Base-by-base conservation (phyloP, 2,329 filamentous ascomycete genomes). In the Colletotrichum liaoningense region DNA sequence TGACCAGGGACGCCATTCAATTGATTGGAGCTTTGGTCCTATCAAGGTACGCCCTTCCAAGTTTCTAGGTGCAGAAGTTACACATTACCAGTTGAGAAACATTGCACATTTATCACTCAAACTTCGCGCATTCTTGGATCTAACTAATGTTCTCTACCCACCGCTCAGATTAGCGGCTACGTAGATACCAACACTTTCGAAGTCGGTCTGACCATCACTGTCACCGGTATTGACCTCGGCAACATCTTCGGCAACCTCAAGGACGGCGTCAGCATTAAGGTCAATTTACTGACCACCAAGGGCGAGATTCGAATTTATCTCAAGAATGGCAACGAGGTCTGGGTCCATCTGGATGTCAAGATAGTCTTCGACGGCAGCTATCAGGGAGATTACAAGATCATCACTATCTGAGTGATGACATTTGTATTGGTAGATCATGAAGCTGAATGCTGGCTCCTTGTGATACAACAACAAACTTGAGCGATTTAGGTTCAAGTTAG, bases 241-340 rank as follows among this genome's bases (percentile, higher is more conserved):
- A 66, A 54, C 69, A 62, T 72, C n/a, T 56, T 35, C 26, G 69
- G 63, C 24, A 60, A 72, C 38, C 69, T 72, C 12, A 67, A 72
- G 55, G 69, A 72, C 38, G 63, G 63, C 38, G 69, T 72, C 22
- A 46, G 14, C 16, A 2, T 72, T 16, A 67, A 72, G 16, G 24
- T 67, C 54, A 52, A 72, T 42, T 52, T 72, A 5, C 12, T 67
- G 7, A 5, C 54, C 4, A 55, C 49, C 30, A 56, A 54, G n/a
- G 69, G 69, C 46, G 28, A 59, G 28, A 72, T 72, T 30, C 62
- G 57, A 57, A 19, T 62, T 30, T 72, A 72, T n/a, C 63, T 72
- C 38, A 72, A 67, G 56, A 72, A 72, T 38, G 69, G 69, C 26
- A 67, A 72, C 22, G 63, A 72, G 55, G 9, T 72, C 30, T 72